Evolutionary conservation across 1,284 basidiomycete species (phyloP).

Genomic region (Heterobasidion occidentale): DNA sequence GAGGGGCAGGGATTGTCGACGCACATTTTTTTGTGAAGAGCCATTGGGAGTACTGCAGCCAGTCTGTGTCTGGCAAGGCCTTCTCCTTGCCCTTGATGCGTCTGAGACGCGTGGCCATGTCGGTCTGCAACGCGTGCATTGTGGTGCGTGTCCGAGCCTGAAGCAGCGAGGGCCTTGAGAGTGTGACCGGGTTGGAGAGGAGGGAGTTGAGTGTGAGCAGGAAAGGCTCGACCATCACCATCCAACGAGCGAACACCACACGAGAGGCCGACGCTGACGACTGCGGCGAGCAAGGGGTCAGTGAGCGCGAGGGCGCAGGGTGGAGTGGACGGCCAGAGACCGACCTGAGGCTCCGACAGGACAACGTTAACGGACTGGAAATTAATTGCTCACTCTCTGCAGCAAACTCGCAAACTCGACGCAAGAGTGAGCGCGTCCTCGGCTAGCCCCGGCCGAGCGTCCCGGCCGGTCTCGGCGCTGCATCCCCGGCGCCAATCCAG

Average conservation of each 20-base stretch:
- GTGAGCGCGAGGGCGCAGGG: background rate
- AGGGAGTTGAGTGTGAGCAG: constrained; percentile 42
- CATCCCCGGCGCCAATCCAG: too few relatives aligned
- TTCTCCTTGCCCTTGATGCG: constrained; percentile 44
- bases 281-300: background rate
- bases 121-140: constrained; percentile 14
- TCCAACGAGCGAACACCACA: background rate
- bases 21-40: constrained; percentile 5
- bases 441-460: too few relatives aligned
- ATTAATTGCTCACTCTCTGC: too few relatives aligned
- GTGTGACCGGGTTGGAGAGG: constrained; percentile 33
- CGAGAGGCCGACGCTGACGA: background rate
- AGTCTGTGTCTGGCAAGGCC: constrained; percentile 23
- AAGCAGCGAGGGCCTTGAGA: constrained; percentile 13
- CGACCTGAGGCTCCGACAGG: background rate
- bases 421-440: too few relatives aligned
- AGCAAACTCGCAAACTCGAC: background rate
- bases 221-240: constrained; percentile 44
- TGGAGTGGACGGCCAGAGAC: background rate
- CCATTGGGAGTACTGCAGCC: constrained; percentile 9
- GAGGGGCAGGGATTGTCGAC: background rate
- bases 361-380: background rate
- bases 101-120: constrained; percentile 47
- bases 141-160: background rate
- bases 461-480: too few relatives aligned